These are phyloP conservation scores for Daedaleopsis nitida DNA, from an alignment of 768 basidiomycete genomes.

Conservation along the genomic window DNA sequence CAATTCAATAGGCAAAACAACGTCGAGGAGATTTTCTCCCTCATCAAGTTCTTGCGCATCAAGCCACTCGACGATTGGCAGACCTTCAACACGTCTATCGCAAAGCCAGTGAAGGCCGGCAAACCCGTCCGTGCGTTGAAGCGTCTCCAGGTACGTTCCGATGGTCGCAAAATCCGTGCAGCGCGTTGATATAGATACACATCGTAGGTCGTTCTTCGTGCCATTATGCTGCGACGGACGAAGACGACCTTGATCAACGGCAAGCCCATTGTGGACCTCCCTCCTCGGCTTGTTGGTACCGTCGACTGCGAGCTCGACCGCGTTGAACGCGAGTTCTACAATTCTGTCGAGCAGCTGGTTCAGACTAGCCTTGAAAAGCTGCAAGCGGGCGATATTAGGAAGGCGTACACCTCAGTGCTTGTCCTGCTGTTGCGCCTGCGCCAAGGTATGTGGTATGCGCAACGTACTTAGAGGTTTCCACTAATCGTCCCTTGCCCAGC, in stretches of 20 bases:
- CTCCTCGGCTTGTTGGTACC: constrained; percentile 68
- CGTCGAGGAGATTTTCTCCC: constrained; percentile 85
- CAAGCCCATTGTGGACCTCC: constrained; percentile 79
- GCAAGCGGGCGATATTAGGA: constrained; percentile 50
- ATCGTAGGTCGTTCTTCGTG: constrained; percentile 70
- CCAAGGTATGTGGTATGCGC: constrained; percentile 63
- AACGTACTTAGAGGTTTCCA: neutral
- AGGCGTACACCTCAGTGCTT: constrained; percentile 71
- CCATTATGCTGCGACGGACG: constrained; percentile 86
- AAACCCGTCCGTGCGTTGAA: constrained; percentile 74
- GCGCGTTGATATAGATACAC: neutral
- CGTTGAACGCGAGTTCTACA: constrained; percentile 81
- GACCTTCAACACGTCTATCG: constrained; percentile 78
- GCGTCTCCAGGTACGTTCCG: constrained; percentile 64
- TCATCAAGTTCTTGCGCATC: constrained; percentile 86
- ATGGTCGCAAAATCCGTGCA: neutral
- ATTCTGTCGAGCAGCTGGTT: constrained; percentile 45
- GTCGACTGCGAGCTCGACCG: constrained; percentile 77
- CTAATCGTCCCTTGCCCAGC: constrained; percentile 45
- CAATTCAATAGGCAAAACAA: constrained; percentile 72
- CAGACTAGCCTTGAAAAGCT: constrained; percentile 59
- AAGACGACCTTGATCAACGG: constrained; percentile 79
- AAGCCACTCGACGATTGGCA: constrained; percentile 80
- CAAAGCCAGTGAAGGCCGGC: constrained; percentile 75
- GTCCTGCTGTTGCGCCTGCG: constrained; percentile 78